Evolutionary conservation across 345 rosid genomes (phyloP), one percentile per base, ranked within the genome.

Genomic region (Gossypium mustelinum): DNA sequence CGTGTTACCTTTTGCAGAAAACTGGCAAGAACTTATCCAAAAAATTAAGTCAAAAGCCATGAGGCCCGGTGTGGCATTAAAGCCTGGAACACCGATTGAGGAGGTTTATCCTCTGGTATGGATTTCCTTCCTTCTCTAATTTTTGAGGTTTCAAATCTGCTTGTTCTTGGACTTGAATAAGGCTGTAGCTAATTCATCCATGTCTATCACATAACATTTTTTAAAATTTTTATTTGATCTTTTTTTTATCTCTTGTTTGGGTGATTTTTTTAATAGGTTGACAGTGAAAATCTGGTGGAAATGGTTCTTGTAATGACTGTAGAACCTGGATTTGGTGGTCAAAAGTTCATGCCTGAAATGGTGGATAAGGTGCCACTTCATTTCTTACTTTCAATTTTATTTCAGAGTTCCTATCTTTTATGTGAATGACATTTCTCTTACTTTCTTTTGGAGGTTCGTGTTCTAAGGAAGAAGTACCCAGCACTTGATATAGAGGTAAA

Each of bases 261-360:
- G 17, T 14, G 34, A 9, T 39, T 64, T 3, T 3, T 63, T 25
- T 52, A 70, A 18, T 79, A 94, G 98, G 84, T 92, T 24, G 93
- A 92, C 68, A 85, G 86, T 67, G 81, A 82, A 85, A 78, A 82
- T 83, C 91, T 90, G 1, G 97, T 95, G 48, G 97, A 93, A 77
- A 85, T 92, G 94, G 99, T 94, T 78, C 99, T 93, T 77, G 93
- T 94, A 71, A 92, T 94, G 97, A 92, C 97, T 7, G 94, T 92
- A 14, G 97, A 92, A 76, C 73, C 73, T 27, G 97, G 97, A 68
- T 92, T 92, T 79, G 97, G 97, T 12, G 98, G 97, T 54, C 97
- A 92, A 76, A 92, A 91, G 82, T 94, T 94, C 86, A 94, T 94
- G 95, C 94, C 89, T 27, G 82, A 73, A 39, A 94, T 76, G 86